A percentile compares a stretch with the other conserved stretches of the same genome.
These are phyloP conservation scores for Teratosphaeria destructans DNA, from an alignment of 2,329 filamentous ascomycete species.

Conservation along the genomic window DNA sequence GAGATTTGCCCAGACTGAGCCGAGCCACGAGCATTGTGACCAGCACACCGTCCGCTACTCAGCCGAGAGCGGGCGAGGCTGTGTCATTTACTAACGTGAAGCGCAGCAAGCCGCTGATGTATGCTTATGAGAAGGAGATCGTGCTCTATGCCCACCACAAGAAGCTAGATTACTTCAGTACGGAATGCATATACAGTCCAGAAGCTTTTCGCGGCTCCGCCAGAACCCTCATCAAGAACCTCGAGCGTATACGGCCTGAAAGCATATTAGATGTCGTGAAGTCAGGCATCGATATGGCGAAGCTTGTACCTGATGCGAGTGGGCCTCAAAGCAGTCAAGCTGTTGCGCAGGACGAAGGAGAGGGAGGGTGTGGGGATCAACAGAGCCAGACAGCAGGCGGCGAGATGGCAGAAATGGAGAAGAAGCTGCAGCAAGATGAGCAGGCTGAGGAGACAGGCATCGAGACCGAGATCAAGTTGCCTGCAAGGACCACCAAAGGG, in stretches of 20 bases:
- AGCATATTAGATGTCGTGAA: slow-evolving; percentile 90
- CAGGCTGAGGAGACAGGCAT: slow-evolving; percentile 40
- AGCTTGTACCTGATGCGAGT: slow-evolving; percentile 56
- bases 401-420: slow-evolving; percentile 77
- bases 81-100: slow-evolving; percentile 65
- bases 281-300: slow-evolving; percentile 93
- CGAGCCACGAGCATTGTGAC: slow-evolving; percentile 84
- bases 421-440: slow-evolving; percentile 56
- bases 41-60: slow-evolving; percentile 35
- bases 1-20: slow-evolving; percentile 77
- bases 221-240: slow-evolving; percentile 81
- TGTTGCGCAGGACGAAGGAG: slow-evolving; percentile 6
- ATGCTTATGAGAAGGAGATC: slow-evolving; percentile 98
- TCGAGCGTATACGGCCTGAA: slow-evolving; percentile 86
- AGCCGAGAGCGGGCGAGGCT: slow-evolving; percentile 8
- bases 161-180: slow-evolving; percentile 94
- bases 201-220: slow-evolving; percentile 94
- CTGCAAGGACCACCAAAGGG: slow-evolving; percentile 8
- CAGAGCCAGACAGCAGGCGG: slow-evolving; percentile 57
- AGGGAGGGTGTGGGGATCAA: slow-evolving; percentile 64
- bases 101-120: slow-evolving; percentile 92
- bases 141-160: slow-evolving; percentile 96
- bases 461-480: slow-evolving; percentile 54
- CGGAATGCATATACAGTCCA: slow-evolving; percentile 95
- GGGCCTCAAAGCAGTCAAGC: slow-evolving; percentile 28